These are phyloP conservation scores for Chimonanthus praecox DNA, from an alignment of 164 flowering plant genomes.

Conservation along the genomic window DNA sequence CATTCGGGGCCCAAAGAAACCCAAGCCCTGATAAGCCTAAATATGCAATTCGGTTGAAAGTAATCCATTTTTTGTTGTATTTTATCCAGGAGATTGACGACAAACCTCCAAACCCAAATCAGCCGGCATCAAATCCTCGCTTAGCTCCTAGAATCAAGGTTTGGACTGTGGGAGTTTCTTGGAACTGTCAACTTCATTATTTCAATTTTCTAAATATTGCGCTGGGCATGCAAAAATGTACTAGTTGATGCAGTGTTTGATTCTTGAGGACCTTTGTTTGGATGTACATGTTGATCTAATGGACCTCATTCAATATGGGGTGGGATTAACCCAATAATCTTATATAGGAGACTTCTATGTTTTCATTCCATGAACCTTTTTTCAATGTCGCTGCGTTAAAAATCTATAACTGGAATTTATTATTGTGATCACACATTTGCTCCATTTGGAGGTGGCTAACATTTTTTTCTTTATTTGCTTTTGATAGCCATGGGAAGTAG, in stretches of 20 bases:
- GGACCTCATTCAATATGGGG: neutral
- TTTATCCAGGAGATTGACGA: conserved; percentile 79
- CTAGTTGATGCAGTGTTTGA: neutral
- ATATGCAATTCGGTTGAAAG: neutral
- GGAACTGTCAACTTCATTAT: no score
- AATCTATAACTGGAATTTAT: neutral
- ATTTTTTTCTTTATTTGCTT: conserved; percentile 1
- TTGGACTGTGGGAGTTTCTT: neutral
- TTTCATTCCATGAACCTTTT: neutral
- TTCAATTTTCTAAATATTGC: neutral
- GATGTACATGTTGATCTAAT: neutral
- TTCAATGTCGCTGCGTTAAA: neutral
- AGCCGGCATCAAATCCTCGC: conserved; percentile 72
- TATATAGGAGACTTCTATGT: neutral
- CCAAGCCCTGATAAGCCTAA: neutral
- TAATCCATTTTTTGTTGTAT: conserved; percentile 1
- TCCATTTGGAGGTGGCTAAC: neutral
- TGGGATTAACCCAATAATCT: neutral
- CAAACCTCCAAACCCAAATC: conserved; percentile 88
- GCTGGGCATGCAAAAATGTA: neutral
- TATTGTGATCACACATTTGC: neutral
- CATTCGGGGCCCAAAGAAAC: no score
- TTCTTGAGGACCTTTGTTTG: neutral
- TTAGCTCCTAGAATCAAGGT: conserved; percentile 77
- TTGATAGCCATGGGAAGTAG: conserved; percentile 80